Percentiles rank a stretch among this genome's conserved stretches.
phyloP scores from a whole-genome alignment of 2,329 filamentous ascomycete species.

The Cephalotrichum gorgonifer region DNA sequence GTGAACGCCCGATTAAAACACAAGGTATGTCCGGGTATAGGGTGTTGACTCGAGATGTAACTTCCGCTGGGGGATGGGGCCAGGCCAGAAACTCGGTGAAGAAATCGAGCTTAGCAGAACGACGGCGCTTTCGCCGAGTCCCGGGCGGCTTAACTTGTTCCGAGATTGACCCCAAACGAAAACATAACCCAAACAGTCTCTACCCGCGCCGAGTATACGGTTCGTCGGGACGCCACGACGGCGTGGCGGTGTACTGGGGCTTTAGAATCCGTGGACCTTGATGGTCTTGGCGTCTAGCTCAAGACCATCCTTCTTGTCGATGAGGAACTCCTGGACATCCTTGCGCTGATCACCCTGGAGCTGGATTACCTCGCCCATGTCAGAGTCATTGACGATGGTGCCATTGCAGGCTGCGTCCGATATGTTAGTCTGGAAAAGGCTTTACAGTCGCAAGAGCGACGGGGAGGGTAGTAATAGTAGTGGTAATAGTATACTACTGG shows the following conservation, averaged over 20 bases:
- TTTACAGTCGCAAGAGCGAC: neutral
- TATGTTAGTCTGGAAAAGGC: neutral
- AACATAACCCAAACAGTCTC: constrained; percentile 1
- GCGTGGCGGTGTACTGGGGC: constrained; percentile 5
- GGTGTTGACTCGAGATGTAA: neutral
- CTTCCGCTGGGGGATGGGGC: neutral
- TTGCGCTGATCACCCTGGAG: constrained; percentile 99
- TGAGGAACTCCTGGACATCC: constrained; percentile 95
- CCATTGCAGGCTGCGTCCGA: constrained; percentile 88
- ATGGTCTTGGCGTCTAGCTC: constrained; percentile 94
- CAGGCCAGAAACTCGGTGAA: no score
- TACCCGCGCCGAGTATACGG: constrained; percentile 1
- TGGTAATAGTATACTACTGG: neutral
- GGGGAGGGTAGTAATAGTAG: neutral
- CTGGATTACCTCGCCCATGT: constrained; percentile 99
- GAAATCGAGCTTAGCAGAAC: no score
- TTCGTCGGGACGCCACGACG: constrained; percentile 1
- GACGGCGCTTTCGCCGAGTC: neutral
- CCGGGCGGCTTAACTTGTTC: neutral
- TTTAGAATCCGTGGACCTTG: constrained; percentile 61
- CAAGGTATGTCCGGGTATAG: neutral
- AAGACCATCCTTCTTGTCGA: constrained; percentile 89
- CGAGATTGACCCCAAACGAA: constrained; percentile 2
- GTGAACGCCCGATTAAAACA: neutral
- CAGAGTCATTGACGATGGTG: constrained; percentile 90